phyloP scores from a whole-genome alignment of 2,329 filamentous ascomycete genomes.

The Talaromyces sp. region DNA sequence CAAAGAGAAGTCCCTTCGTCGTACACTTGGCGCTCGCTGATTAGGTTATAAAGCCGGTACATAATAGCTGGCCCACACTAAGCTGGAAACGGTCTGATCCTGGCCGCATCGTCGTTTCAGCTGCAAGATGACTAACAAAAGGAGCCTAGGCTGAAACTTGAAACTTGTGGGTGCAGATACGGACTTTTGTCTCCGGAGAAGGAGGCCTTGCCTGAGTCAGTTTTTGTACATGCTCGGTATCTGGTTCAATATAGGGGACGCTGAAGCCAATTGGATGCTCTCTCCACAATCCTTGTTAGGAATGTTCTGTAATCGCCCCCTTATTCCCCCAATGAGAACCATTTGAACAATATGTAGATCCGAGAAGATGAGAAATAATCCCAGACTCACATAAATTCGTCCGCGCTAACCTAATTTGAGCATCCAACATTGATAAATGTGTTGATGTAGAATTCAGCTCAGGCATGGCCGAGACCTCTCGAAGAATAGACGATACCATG shows the following conservation, averaged over 20 bases:
- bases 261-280: not conserved
- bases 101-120: constrained; percentile 14
- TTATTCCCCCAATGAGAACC: too few relatives aligned
- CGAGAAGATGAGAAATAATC: too few relatives aligned
- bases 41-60: constrained; percentile 12
- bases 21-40: constrained; percentile 5
- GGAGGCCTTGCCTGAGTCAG: not conserved
- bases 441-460: too few relatives aligned
- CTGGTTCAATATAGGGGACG: not conserved
- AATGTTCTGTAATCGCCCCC: too few relatives aligned
- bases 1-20: not conserved
- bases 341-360: too few relatives aligned
- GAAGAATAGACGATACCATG: too few relatives aligned
- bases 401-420: too few relatives aligned
- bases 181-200: not conserved
- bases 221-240: not conserved
- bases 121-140: constrained; percentile 14
- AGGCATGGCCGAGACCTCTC: too few relatives aligned
- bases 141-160: constrained; percentile 12
- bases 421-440: too few relatives aligned
- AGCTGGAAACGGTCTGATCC: not conserved
- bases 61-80: constrained; percentile 5
- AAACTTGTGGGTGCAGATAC: not conserved
- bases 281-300: too few relatives aligned
- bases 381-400: too few relatives aligned